Base-by-base conservation (phyloP, 352 stramenopile species). In the Pythium insidiosum region DNA sequence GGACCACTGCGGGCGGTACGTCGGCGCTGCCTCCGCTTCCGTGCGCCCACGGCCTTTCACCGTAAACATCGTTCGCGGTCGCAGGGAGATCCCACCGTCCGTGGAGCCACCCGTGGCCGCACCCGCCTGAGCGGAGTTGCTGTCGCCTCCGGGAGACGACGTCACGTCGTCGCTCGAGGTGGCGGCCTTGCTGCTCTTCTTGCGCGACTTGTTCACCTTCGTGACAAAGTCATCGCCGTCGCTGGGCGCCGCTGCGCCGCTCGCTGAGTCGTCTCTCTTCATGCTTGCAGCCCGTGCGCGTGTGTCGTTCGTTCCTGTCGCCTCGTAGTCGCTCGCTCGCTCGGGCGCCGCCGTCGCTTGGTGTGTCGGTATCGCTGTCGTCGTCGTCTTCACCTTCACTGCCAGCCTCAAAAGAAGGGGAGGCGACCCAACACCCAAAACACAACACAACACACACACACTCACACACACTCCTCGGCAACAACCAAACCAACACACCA, bases 11-110 rank as follows among this genome's bases (percentile, higher is more conserved):
- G 80, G 80, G 7, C 79, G 73, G 50, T 90, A 93, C 16, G 72
- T 64, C 9, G 61, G 47, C 16, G 75, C 72, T 21, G 59, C 63
- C 37, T 86, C 75, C 6, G 71, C 72, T 38, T 93, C 80, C 23
- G 73, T 86, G 33, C 68, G 72, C 10, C 74, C 76, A 13, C 77
- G 66, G 38, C 80, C 80, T 48, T 90, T 93, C 61, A 89, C 84
- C n/a, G 76, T 76, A 44, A 93, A 93, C 80, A 93, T 93, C 29
- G 75, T 93, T 46, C 80, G 77, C 50, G 80, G 80, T n/a, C 80
- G 61, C 45, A 93, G 55, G 35, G 77, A 90, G 33, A 90, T 89
- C 35, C 60, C 58, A 6, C 71, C 59, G 48, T 34, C 43, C 15
- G 31, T 36, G 21, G 38, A 40, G 23, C 49, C 45, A 28, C 39